Evolutionary conservation across 176 grass and related monocot species (phyloP).

Genomic region (Triticum dicoccoides): DNA sequence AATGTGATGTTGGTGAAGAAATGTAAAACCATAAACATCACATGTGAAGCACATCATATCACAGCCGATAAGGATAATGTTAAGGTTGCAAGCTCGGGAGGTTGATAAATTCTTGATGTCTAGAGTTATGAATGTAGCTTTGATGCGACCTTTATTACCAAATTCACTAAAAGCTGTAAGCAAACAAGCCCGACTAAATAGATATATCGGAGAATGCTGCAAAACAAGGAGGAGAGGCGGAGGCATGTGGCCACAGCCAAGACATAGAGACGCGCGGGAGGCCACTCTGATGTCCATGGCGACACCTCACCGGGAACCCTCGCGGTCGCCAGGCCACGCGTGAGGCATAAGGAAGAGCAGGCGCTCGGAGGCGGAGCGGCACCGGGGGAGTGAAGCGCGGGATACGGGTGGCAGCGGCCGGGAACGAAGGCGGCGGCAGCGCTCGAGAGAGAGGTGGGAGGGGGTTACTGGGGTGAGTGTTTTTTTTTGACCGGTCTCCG

Average conservation of each 20-base stretch:
- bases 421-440: background rate
- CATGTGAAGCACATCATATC: constrained; percentile 52
- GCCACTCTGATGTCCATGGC: too few species aligned
- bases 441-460: too few species aligned
- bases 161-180: constrained; percentile 66
- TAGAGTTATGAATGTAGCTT: constrained; percentile 78
- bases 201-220: constrained; percentile 70
- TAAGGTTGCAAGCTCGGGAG: constrained; percentile 57
- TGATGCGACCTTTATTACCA: constrained; percentile 58
- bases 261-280: too few species aligned
- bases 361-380: too few species aligned
- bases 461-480: too few species aligned
- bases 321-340: too few species aligned
- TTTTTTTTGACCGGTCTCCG: too few species aligned
- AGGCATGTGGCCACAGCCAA: too few species aligned
- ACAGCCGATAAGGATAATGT: constrained; percentile 71
- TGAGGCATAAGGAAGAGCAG: too few species aligned
- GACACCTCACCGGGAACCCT: too few species aligned
- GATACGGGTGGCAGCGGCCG: too few species aligned
- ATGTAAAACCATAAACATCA: constrained; percentile 15
- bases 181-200: constrained; percentile 54
- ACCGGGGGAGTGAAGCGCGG: too few species aligned
- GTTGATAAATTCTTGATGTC: constrained; percentile 73
- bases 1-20: constrained; percentile 19
- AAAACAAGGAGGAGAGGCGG: background rate